Conservation (phyloP, 441 rosid genomes). For the Eruca vesicaria region DNA sequence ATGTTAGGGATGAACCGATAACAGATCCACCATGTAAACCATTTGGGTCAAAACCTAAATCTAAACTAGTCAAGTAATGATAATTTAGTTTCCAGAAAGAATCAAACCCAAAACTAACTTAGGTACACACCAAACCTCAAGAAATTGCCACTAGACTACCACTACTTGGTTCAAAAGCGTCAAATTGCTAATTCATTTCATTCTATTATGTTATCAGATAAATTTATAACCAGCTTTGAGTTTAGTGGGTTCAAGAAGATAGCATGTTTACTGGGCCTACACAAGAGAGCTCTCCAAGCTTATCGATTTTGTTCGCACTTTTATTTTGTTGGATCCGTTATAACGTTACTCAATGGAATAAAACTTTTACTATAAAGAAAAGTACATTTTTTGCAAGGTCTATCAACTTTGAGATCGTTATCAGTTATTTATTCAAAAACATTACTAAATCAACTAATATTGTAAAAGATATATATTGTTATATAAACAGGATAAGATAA, state of each 20-base stretch:
- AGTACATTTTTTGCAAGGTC: not conserved
- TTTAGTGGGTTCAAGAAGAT: not conserved
- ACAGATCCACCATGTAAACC: no score
- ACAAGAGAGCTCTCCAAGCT: not conserved
- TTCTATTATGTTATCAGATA: no score
- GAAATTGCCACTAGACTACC: no score
- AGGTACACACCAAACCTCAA: no score
- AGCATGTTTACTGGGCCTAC: not conserved
- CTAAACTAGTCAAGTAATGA: no score
- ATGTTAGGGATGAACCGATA: no score
- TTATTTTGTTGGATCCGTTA: not conserved
- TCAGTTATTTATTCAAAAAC: not conserved
- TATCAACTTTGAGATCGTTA: not conserved
- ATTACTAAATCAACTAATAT: not conserved
- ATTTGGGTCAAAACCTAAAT: no score
- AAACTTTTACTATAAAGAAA: not conserved
- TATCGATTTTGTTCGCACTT: not conserved
- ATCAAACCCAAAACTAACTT: no score
- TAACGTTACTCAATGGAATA: not conserved
- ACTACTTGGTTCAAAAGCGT: no score
- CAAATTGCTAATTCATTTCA: no score
- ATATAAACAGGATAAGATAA: not conserved
- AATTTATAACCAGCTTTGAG: not conserved
- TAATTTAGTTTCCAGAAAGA: no score
- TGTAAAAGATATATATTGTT: not conserved